Percentiles rank a stretch among this genome's conserved stretches.
These are phyloP conservation scores for Ophiostoma sp. DNA, from an alignment of 2,329 filamentous ascomycete species.

Conservation along the genomic window DNA sequence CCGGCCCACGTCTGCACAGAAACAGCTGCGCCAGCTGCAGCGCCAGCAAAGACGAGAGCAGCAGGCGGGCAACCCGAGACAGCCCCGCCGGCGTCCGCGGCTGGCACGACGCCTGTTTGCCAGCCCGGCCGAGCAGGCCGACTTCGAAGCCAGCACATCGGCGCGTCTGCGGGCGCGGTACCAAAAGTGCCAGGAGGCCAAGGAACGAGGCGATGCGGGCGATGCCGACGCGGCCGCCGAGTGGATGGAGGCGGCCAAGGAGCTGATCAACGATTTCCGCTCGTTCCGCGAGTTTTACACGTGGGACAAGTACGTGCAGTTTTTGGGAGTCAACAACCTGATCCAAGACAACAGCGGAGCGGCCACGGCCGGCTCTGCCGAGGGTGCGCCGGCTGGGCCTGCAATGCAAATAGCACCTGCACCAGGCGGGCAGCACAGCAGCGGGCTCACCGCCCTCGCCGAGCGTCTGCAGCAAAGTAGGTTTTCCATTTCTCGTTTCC, in stretches of 20 bases:
- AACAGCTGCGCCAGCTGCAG: neutral
- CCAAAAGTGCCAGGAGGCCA: conserved; percentile 41
- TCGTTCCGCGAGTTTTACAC: conserved; percentile 59
- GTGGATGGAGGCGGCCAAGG: conserved; percentile 56
- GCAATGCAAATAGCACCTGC: neutral
- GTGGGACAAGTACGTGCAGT: conserved; percentile 60
- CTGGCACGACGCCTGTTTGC: conserved; percentile 27
- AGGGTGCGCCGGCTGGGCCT: neutral
- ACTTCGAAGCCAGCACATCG: conserved; percentile 31
- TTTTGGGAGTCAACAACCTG: conserved; percentile 42
- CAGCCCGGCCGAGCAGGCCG: conserved; percentile 28
- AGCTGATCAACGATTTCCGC: conserved; percentile 58
- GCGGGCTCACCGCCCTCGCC: conserved; percentile 50
- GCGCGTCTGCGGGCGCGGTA: conserved; percentile 36
- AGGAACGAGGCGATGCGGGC: conserved; percentile 32
- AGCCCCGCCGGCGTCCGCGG: conserved; percentile 21
- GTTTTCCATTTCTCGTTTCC: neutral
- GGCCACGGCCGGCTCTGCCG: conserved; percentile 22
- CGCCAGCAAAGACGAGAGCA: conserved; percentile 14
- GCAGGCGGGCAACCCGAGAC: conserved; percentile 21
- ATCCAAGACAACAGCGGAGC: conserved; percentile 33
- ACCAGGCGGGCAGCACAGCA: conserved; percentile 29
- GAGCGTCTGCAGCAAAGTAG: conserved; percentile 48
- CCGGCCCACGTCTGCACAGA: conserved; percentile 4
- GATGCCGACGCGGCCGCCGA: conserved; percentile 40